Base-by-base conservation (phyloP, 2,329 filamentous ascomycete genomes). In the Fusarium brevicatenulatum region DNA sequence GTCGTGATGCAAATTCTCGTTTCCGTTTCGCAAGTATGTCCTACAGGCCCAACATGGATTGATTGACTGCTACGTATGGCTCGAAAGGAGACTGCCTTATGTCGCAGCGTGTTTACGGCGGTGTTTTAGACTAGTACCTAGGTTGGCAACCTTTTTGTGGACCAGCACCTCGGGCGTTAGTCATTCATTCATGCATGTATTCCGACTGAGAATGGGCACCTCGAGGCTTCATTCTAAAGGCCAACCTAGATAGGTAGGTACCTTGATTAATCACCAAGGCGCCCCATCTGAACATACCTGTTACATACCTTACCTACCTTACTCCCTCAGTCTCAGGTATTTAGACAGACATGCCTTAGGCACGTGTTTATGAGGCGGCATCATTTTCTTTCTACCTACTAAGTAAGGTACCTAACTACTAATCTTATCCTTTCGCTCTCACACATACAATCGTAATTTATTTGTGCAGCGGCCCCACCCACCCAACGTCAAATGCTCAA, bases 251-350 rank as follows among this genome's bases (percentile, higher is more conserved):
- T 37, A 37, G 36, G 36, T 37, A 47, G 36, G 18, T 37, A 30
- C 25, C 13, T 47, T 16, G 58, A 65, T 55, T 7, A 68, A 65
- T 55, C 71, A 74, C 67, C 58, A 68, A 61, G 54, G 58, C 19
- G 54, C 28, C 37, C 16, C 30, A 32, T 47, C 30, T 39, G 30
- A 44, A 19, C 28, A 49, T 39, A 36, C 34, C 34, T 36, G 34
- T 15, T 18, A 37, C 16, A 28, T 28, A 28, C 28, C 28, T 28
- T 28, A 28, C 28, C 28, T 28, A 28, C 28, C 28, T 9, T 37
- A 37, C 9, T 53, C 28, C 43, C 9, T 49, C 28, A 50, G 56
- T 44, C 25, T 28, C 34, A 19, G 18, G 36, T 19, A 37, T 19
- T 37, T 37, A 25, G 21, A n/a, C 21, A 30, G 23, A n/a, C 21